A percentile compares a stretch with the other conserved stretches of the same genome.
Conservation (phyloP, 441 rosid species). For the Populus tomentosa region DNA sequence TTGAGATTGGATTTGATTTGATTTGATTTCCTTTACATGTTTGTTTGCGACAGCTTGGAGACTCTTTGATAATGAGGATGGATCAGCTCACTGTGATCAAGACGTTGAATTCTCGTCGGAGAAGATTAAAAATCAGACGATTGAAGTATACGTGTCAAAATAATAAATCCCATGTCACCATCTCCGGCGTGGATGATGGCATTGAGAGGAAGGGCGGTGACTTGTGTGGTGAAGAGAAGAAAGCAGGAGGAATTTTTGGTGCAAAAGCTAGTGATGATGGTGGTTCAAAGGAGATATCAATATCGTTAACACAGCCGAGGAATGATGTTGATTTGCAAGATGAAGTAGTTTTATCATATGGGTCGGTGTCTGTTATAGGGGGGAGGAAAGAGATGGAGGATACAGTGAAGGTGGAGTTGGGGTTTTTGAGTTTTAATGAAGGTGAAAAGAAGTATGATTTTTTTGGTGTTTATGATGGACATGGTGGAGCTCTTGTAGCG, state of each 20-base stretch:
- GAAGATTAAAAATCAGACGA: constrained; percentile 27
- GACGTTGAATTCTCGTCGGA: not conserved
- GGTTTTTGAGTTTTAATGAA: constrained; percentile 17
- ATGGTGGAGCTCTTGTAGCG: constrained; percentile 59
- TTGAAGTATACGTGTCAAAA: constrained; percentile 28
- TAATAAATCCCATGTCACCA: constrained; percentile 4
- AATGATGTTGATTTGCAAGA: constrained; percentile 7
- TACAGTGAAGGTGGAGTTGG: constrained; percentile 48
- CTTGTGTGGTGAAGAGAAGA: not conserved
- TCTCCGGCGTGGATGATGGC: not conserved
- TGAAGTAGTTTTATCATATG: constrained; percentile 29
- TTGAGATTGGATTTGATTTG: too few species aligned
- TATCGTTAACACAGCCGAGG: constrained; percentile 12
- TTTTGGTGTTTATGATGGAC: constrained; percentile 69
- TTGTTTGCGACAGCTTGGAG: too few species aligned
- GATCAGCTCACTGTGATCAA: too few species aligned
- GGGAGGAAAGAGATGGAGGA: constrained; percentile 72
- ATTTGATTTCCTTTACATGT: too few species aligned
- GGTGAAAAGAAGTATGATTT: constrained; percentile 42
- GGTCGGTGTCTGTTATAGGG: constrained; percentile 63
- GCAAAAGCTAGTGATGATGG: not conserved
- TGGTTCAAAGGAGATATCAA: constrained; percentile 23
- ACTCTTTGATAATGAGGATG: too few species aligned
- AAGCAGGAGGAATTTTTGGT: not conserved
- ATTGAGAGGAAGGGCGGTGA: not conserved